phyloP scores from a whole-genome alignment of 2,329 filamentous ascomycete genomes.

The Leptodontidium sp. region DNA sequence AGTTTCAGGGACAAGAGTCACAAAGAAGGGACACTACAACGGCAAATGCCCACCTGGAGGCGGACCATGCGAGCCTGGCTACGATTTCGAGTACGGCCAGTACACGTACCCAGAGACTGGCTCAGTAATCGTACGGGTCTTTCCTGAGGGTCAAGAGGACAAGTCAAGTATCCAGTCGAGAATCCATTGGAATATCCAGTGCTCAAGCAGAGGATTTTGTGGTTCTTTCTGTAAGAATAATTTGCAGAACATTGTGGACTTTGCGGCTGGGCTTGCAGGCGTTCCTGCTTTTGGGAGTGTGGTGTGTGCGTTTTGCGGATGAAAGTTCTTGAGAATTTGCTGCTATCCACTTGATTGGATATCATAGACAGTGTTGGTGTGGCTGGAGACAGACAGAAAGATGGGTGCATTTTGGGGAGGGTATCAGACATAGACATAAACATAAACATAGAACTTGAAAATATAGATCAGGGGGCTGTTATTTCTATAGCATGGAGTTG shows the following conservation, averaged over 20 bases:
- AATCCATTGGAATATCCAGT: not conserved
- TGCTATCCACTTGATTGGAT: not conserved
- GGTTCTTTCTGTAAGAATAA: not conserved
- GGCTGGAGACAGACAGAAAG: not conserved
- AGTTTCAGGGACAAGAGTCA: not conserved
- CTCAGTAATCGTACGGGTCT: not conserved
- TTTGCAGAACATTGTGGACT: not conserved
- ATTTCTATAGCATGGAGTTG: no score
- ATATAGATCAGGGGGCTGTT: no score
- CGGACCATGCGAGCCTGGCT: not conserved
- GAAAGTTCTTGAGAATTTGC: not conserved
- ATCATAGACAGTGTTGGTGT: not conserved
- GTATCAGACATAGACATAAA: no score
- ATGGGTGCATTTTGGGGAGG: no score
- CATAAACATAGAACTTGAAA: no score
- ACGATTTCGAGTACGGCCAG: conserved; percentile 1
- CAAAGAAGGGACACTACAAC: not conserved
- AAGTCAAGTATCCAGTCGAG: not conserved
- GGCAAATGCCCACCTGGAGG: not conserved
- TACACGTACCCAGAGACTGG: not conserved
- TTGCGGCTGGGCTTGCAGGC: not conserved
- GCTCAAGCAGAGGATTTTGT: not conserved
- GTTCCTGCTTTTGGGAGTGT: not conserved
- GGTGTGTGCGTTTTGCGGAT: not conserved
- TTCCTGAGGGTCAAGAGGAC: not conserved